Conservation (phyloP, 2,329 filamentous ascomycete species). For the Didymella keratinophila region DNA sequence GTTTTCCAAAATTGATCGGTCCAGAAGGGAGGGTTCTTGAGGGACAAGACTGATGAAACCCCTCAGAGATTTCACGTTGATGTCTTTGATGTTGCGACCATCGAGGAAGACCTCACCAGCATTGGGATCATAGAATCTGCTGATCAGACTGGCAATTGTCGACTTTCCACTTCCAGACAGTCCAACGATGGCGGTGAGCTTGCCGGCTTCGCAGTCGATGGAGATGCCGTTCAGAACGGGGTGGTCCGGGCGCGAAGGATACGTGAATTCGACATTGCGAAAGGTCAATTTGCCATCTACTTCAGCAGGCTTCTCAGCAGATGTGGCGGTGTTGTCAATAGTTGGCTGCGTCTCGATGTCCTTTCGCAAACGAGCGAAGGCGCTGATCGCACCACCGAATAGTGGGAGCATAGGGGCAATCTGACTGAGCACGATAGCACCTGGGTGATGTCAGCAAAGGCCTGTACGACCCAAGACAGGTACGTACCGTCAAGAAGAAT, state of each 20-base stretch:
- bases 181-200: slow-evolving; percentile 55
- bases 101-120: slow-evolving; percentile 65
- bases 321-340: slow-evolving; percentile 49
- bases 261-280: slow-evolving; percentile 52
- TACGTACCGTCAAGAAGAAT: slow-evolving; percentile 60
- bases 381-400: slow-evolving; percentile 59
- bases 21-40: slow-evolving; percentile 61
- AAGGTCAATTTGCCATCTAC: slow-evolving; percentile 59
- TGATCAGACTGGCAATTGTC: slow-evolving; percentile 51
- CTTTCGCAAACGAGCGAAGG: slow-evolving; percentile 65
- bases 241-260: slow-evolving; percentile 52
- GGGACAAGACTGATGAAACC: slow-evolving; percentile 56
- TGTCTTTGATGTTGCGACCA: slow-evolving; percentile 56
- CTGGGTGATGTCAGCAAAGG: slow-evolving; percentile 32
- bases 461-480: neutral
- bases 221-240: slow-evolving; percentile 51
- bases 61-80: slow-evolving; percentile 50
- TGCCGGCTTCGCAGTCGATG: slow-evolving; percentile 48
- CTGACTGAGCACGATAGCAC: slow-evolving; percentile 56
- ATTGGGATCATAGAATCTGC: slow-evolving; percentile 52
- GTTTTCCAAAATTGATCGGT: slow-evolving; percentile 62
- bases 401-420: slow-evolving; percentile 59
- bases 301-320: slow-evolving; percentile 33
- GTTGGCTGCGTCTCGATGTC: slow-evolving; percentile 62
- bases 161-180: slow-evolving; percentile 54